A percentile compares a stretch with the other conserved stretches of the same genome.
phyloP scores from a whole-genome alignment of 2,329 filamentous ascomycete genomes.

The Coniochaeta ligniaria region DNA sequence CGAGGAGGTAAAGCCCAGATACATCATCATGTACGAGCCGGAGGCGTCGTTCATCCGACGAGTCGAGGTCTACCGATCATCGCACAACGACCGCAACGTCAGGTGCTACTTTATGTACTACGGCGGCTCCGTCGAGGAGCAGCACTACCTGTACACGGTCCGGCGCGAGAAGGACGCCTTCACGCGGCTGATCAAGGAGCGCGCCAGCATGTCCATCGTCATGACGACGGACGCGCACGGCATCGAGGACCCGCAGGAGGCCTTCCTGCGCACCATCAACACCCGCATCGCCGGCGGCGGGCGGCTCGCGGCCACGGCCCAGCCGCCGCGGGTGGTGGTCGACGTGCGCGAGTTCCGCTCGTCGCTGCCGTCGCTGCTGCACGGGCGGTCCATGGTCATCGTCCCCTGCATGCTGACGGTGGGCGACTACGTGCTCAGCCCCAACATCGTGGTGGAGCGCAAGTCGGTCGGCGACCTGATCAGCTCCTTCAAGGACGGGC shows the following conservation, averaged over 20 bases:
- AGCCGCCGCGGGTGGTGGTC: slow-evolving; percentile 85
- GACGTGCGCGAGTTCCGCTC: slow-evolving; percentile 96
- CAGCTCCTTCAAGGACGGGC: slow-evolving; percentile 83
- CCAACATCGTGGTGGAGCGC: slow-evolving; percentile 85
- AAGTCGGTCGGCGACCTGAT: slow-evolving; percentile 91
- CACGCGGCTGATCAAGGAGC: slow-evolving; percentile 88
- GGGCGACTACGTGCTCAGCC: slow-evolving; percentile 90
- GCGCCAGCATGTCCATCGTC: slow-evolving; percentile 85
- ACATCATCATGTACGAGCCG: slow-evolving; percentile 98
- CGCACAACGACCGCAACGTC: slow-evolving; percentile 81
- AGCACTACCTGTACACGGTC: slow-evolving; percentile 81
- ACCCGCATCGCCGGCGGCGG: slow-evolving; percentile 94
- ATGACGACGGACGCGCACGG: slow-evolving; percentile 65
- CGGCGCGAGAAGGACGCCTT: slow-evolving; percentile 96
- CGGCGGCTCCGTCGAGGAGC: slow-evolving; percentile 88
- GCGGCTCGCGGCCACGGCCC: slow-evolving; percentile 71
- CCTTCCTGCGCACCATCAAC: slow-evolving; percentile 90
- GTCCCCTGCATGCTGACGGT: slow-evolving; percentile 95
- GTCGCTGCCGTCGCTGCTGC: slow-evolving; percentile 81
- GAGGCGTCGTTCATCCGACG: slow-evolving; percentile 89
- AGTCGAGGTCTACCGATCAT: slow-evolving; percentile 93
- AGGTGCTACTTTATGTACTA: slow-evolving; percentile 98
- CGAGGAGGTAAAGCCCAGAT: slow-evolving; percentile 86
- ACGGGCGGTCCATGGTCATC: slow-evolving; percentile 80
- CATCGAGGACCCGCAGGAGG: slow-evolving; percentile 76